phyloP scores from a whole-genome alignment of 305 asterid species.

The Fraxinus velutina region DNA sequence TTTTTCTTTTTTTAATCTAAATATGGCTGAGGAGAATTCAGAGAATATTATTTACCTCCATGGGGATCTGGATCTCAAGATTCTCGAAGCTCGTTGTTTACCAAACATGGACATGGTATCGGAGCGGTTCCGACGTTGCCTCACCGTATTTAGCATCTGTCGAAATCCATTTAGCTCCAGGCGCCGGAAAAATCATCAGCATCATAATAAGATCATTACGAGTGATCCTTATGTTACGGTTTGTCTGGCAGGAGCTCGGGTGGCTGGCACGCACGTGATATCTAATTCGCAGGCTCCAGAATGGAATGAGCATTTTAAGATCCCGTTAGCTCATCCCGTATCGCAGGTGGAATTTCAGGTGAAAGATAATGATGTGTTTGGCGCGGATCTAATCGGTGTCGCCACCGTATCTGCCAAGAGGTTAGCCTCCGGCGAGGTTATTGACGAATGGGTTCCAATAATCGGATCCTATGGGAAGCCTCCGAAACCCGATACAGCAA shows the following conservation, averaged over 20 bases:
- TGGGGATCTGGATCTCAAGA: conserved; percentile 76
- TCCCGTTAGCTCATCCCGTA: conserved; percentile 85
- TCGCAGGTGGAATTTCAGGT: conserved; percentile 77
- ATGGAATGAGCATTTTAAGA: conserved; percentile 76
- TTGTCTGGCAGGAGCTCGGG: conserved; percentile 74
- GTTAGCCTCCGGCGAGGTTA: conserved; percentile 53
- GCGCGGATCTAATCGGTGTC: conserved; percentile 80
- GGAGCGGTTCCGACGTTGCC: conserved; percentile 65
- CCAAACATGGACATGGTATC: conserved; percentile 87
- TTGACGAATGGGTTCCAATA: conserved; percentile 83
- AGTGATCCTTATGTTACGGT: conserved; percentile 93
- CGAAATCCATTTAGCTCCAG: conserved; percentile 41
- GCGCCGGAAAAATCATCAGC: conserved; percentile 24
- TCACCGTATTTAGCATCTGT: conserved; percentile 45
- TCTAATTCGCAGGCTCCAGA: conserved; percentile 77
- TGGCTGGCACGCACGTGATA: conserved; percentile 80
- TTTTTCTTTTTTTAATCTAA: neutral
- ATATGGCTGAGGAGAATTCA: conserved; percentile 24
- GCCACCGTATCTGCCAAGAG: conserved; percentile 54
- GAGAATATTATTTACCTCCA: conserved; percentile 51
- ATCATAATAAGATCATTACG: conserved; percentile 55
- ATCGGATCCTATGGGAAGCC: conserved; percentile 60
- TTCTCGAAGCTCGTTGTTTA: conserved; percentile 70
- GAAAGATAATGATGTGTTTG: conserved; percentile 88
- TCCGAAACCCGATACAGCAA: conserved; percentile 63